Base-by-base conservation (phyloP, 1,284 basidiomycete genomes). In the Trametes sp. region DNA sequence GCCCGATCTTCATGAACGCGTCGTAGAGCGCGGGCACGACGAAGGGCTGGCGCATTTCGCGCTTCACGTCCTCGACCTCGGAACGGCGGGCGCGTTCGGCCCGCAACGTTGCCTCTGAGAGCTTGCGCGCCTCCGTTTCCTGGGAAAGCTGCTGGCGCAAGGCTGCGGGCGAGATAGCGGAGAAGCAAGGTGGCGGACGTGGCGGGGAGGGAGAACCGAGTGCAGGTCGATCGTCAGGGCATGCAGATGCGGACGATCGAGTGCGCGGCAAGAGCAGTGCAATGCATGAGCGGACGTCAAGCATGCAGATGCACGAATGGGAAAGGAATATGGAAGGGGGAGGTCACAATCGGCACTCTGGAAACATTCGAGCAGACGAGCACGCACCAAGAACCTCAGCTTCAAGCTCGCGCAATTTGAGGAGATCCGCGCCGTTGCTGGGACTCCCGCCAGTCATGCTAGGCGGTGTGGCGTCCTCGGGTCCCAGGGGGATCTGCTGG, bases 1-100 rank as follows among this genome's bases (percentile, higher is more conserved):
- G 69, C 53, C 70, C 69, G 60, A 75, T 66, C 63, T 76, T 73
- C 45, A 79, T 60, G 65, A 84, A 82, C 49, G 81, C 80, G 26
- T 82, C 78, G 54, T 81, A 62, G 58, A 84, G 72, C 23, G 79
- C 77, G 6, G 82, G 82, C 3, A 84, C 81, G 38, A 84, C 73
- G 64, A 84, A 81, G n/a, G 82, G 83, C 60, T 75, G 73, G 49
- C 62, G 70, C 51, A 75, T 76, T 69, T 84, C 83, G 59, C 74
- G 72, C 53, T 76, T 67, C 13, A 82, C 70, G 62, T 81, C 81
- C 53, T 82, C 81, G 31, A 77, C 70, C 36, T 75, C 73, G 44
- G 68, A 56, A 24, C 78, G 73, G 46, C 68, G 68, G 41, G 64
- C 67, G 35, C 74, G 75, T 70, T 82, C 80, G 41, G 72, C 71